phyloP scores from a whole-genome alignment of 1,284 basidiomycete species.

The Agroathelia rolfsii region DNA sequence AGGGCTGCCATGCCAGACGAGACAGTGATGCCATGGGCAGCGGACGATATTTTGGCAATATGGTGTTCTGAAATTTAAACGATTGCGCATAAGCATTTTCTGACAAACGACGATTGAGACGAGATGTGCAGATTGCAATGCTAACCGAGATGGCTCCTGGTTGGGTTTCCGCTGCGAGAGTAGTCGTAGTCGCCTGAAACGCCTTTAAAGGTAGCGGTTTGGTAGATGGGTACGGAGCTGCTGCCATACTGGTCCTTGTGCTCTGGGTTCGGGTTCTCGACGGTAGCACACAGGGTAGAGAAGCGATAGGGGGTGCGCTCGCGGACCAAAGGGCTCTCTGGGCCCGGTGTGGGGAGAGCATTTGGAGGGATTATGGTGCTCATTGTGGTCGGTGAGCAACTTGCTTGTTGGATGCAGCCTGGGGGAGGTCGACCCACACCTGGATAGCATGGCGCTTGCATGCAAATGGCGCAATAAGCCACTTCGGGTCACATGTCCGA shows the following conservation, averaged over 20 bases:
- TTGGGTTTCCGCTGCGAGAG: constrained; percentile 92
- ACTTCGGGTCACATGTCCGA: no score
- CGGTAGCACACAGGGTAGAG: constrained; percentile 84
- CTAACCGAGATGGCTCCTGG: constrained; percentile 86
- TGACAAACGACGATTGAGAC: background rate
- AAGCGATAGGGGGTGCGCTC: constrained; percentile 68
- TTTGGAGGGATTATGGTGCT: constrained; percentile 14
- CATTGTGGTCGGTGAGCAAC: constrained; percentile 13
- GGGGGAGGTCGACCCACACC: no score
- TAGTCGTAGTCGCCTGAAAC: constrained; percentile 89
- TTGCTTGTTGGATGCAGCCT: no score
- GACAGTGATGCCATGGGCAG: constrained; percentile 81
- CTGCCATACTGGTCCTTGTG: constrained; percentile 96
- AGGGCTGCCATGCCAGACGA: constrained; percentile 98
- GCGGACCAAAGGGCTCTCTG: constrained; percentile 60
- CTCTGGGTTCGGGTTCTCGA: constrained; percentile 67
- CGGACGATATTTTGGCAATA: constrained; percentile 89
- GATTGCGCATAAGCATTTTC: background rate
- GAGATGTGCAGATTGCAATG: constrained; percentile 9
- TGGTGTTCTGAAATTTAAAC: constrained; percentile 67
- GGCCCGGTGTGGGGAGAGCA: constrained; percentile 63
- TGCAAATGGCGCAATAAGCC: no score
- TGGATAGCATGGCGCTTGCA: no score
- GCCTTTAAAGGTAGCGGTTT: constrained; percentile 98
- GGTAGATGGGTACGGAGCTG: constrained; percentile 94